phyloP scores from a whole-genome alignment of 257 asterid species.

The Avicennia marina region DNA sequence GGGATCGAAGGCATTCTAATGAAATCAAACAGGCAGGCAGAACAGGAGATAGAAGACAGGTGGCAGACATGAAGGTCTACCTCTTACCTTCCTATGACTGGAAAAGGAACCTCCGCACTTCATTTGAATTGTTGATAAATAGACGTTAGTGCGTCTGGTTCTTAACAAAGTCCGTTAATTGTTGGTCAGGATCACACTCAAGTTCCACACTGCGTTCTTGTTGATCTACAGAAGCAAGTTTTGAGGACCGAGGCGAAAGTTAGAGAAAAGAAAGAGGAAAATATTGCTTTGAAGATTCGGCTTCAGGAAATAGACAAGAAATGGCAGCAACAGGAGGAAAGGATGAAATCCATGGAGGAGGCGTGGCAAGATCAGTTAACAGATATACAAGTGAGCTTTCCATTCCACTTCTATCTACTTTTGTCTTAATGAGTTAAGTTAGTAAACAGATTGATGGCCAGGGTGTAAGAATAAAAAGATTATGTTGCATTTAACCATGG shows the following conservation, averaged over 20 bases:
- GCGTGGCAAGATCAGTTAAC: constrained; percentile 77
- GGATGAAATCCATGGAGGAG: constrained; percentile 59
- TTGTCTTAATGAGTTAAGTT: not conserved
- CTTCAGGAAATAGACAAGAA: constrained; percentile 43
- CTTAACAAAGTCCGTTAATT: not conserved
- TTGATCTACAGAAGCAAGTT: constrained; percentile 51
- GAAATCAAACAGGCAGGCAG: not conserved
- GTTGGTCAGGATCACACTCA: constrained; percentile 25
- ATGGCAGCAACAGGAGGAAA: constrained; percentile 46
- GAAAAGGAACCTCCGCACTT: not conserved
- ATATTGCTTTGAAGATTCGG: constrained; percentile 31
- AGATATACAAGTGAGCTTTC: constrained; percentile 52
- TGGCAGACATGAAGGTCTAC: too few species aligned
- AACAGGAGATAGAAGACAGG: not conserved
- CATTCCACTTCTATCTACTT: too few species aligned
- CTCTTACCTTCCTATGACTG: too few species aligned
- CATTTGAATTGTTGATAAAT: not conserved
- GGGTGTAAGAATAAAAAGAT: too few species aligned
- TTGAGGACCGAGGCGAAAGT: constrained; percentile 54
- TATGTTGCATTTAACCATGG: too few species aligned
- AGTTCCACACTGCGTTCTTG: constrained; percentile 31
- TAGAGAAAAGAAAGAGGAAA: constrained; percentile 51
- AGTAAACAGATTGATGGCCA: too few species aligned
- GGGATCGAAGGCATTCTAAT: constrained; percentile 21
- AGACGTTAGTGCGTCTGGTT: not conserved